These are phyloP conservation scores for Wickerhamomyces rabaulensis DNA, from an alignment of 805 yeast genomes.

Conservation along the genomic window DNA sequence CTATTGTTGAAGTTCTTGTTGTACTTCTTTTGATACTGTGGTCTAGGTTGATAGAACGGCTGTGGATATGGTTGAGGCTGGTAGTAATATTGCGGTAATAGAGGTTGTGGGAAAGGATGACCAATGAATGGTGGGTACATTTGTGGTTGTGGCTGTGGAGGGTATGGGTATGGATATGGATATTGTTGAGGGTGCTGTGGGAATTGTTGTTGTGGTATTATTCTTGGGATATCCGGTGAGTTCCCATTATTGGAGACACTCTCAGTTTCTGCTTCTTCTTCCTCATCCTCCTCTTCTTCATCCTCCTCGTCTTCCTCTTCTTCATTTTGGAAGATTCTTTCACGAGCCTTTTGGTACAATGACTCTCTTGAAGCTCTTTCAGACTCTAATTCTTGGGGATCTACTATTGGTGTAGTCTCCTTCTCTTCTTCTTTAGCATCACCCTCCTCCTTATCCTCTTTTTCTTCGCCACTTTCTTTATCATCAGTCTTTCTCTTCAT, in stretches of 20 bases:
- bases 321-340: slow-evolving; percentile 29
- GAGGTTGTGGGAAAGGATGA: slow-evolving; percentile 10
- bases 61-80: slow-evolving; percentile 1
- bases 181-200: background rate
- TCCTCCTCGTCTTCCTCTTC: slow-evolving; percentile 26
- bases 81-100: slow-evolving; percentile 1
- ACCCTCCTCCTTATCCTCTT: background rate
- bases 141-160: background rate
- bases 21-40: slow-evolving; percentile 3
- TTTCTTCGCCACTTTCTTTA: slow-evolving; percentile 1
- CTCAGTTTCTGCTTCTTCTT: slow-evolving; percentile 2
- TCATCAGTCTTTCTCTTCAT: slow-evolving; percentile 18
- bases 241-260: background rate
- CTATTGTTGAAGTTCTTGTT: slow-evolving; percentile 6
- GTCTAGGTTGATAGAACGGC: background rate
- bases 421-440: background rate
- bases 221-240: slow-evolving; percentile 8
- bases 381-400: slow-evolving; percentile 22
- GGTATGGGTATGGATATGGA: too few species aligned
- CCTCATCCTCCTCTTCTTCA: slow-evolving; percentile 14
- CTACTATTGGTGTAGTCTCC: background rate
- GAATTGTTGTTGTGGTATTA: slow-evolving; percentile 1
- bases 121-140: slow-evolving; percentile 4
- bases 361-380: slow-evolving; percentile 38
- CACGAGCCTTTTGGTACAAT: slow-evolving; percentile 35